phyloP scores from a whole-genome alignment of 192 early-diverging fungal genomes.

The Anaeromyces robustus region DNA sequence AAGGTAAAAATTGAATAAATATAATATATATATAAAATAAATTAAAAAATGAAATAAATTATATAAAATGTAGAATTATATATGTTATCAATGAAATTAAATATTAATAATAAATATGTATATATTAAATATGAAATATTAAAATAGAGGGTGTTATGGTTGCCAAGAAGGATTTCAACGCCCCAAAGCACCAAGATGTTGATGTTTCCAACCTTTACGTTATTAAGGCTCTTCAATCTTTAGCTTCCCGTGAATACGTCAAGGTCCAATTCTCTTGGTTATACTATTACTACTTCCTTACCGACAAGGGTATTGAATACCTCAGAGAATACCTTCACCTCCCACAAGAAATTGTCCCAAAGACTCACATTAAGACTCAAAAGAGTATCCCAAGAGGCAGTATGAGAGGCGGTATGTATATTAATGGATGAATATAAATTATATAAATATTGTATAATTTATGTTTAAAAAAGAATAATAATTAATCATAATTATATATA shows the following conservation, averaged over 20 bases:
- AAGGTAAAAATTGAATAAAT: conserved; percentile 27
- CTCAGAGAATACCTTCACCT: conserved; percentile 92
- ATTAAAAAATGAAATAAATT: no score
- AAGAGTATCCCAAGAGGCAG: conserved; percentile 26
- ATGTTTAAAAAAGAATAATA: background rate
- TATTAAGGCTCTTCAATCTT: conserved; percentile 96
- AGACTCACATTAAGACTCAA: conserved; percentile 90
- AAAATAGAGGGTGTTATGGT: conserved; percentile 88
- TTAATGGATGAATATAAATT: no score
- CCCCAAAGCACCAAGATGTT: conserved; percentile 85
- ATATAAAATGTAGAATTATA: no score
- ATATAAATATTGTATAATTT: background rate
- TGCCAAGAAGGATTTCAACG: conserved; percentile 98
- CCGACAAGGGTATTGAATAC: conserved; percentile 94
- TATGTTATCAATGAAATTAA: no score
- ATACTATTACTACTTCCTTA: conserved; percentile 99
- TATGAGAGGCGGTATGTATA: background rate
- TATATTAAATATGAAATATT: no score
- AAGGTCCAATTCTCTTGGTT: conserved; percentile 99
- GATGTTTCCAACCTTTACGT: conserved; percentile 97
- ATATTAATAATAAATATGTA: no score
- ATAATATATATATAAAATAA: background rate
- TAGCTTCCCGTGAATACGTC: conserved; percentile 84
- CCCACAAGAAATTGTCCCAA: conserved; percentile 90
- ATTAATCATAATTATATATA: conserved; percentile 9